A percentile compares a stretch with the other conserved stretches of the same genome.
Conservation (phyloP, 345 rosid genomes). For the Camelina hispida region DNA sequence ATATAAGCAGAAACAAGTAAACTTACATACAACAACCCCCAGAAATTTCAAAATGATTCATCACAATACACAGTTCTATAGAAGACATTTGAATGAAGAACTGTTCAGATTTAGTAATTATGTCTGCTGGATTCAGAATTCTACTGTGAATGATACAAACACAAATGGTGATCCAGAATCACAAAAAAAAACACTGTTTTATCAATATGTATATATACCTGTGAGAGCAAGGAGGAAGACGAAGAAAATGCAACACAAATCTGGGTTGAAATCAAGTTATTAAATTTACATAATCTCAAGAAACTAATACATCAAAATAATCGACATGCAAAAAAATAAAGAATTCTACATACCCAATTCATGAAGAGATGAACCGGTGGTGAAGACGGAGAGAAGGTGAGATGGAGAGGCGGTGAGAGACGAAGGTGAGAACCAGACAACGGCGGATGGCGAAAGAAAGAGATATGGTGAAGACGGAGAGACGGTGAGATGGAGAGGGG, state of each 20-base stretch:
- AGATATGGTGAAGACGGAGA: too few species aligned
- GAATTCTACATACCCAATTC: too few species aligned
- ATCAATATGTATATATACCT: constrained; percentile 48
- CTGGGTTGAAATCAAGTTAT: too few species aligned
- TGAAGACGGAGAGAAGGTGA: too few species aligned
- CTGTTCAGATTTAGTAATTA: not conserved
- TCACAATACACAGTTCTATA: not conserved
- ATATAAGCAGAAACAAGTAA: constrained; percentile 4
- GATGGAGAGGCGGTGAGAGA: too few species aligned
- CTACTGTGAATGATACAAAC: not conserved
- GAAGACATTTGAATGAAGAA: not conserved
- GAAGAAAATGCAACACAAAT: constrained; percentile 43
- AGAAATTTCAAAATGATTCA: not conserved
- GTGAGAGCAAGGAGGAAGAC: constrained; percentile 73
- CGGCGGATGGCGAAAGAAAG: too few species aligned
- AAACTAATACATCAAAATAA: too few species aligned
- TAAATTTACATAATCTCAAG: too few species aligned
- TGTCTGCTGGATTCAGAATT: constrained; percentile 1
- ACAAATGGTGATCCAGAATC: constrained; percentile 14
- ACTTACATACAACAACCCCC: not conserved
- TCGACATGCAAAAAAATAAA: too few species aligned
- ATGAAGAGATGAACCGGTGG: too few species aligned
- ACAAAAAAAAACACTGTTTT: not conserved
- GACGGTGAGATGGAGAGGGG: too few species aligned
- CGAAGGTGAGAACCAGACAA: too few species aligned